These are phyloP conservation scores for Corylus heterophylla DNA, from an alignment of 306 rosid species.

Conservation along the genomic window DNA sequence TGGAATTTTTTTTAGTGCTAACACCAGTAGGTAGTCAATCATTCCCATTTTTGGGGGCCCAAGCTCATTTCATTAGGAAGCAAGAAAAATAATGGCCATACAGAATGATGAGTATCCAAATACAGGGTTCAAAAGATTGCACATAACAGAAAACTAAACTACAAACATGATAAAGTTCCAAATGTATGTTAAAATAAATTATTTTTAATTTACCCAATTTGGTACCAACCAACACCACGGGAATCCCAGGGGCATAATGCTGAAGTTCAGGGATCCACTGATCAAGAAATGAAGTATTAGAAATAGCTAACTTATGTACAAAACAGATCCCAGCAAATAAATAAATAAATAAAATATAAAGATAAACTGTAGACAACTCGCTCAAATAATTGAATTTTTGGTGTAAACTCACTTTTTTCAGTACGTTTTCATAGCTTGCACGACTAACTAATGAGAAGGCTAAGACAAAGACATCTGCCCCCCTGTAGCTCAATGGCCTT, in stretches of 20 bases:
- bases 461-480: conserved; percentile 87
- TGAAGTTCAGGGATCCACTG: conserved; percentile 97
- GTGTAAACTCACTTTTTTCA: conserved; percentile 60
- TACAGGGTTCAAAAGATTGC: background rate
- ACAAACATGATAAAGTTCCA: background rate
- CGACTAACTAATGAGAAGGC: conserved; percentile 86
- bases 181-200: conserved; percentile 9
- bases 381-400: background rate
- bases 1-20: background rate
- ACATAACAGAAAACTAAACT: background rate
- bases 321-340: conserved; percentile 9
- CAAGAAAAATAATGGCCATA: background rate
- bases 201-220: conserved; percentile 62
- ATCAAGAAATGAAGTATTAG: conserved; percentile 18
- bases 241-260: conserved; percentile 82
- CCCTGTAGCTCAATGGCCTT: conserved; percentile 95
- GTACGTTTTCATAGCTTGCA: conserved; percentile 82
- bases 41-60: background rate
- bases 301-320: conserved; percentile 16
- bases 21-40: background rate
- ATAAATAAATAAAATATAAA: conserved; percentile 7
- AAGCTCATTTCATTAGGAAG: background rate
- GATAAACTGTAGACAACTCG: background rate
- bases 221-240: conserved; percentile 80
- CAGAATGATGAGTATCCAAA: background rate